Conservation (phyloP, 1,139 yeast species). For the Taphrina sp. region DNA sequence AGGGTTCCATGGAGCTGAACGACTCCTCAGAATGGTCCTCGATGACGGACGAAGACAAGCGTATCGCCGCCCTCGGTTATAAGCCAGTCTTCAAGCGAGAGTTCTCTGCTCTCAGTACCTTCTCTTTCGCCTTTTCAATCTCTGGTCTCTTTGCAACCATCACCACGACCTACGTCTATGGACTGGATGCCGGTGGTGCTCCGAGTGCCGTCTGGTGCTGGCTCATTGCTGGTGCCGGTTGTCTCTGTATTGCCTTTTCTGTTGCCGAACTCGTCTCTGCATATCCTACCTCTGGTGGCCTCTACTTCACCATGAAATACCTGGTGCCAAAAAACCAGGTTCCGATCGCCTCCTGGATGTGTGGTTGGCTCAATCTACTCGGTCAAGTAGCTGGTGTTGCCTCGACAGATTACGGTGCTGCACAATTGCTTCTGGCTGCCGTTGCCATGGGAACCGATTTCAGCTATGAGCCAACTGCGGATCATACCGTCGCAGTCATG, state of each 20-base stretch:
- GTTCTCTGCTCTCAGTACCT: conserved; percentile 59
- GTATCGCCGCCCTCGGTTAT: conserved; percentile 55
- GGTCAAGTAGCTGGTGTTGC: conserved; percentile 52
- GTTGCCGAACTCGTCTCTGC: conserved; percentile 65
- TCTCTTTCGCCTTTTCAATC: conserved; percentile 58
- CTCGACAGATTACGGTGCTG: conserved; percentile 45
- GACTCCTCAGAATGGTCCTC: conserved; percentile 25
- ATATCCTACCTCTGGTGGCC: conserved; percentile 70
- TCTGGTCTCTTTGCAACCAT: conserved; percentile 71
- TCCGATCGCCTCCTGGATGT: conserved; percentile 48
- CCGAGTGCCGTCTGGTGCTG: conserved; percentile 34
- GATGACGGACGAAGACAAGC: conserved; percentile 29
- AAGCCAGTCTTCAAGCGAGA: conserved; percentile 73
- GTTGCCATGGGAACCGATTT: conserved; percentile 49
- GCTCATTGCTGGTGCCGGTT: conserved; percentile 32
- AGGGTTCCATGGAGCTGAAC: conserved; percentile 4
- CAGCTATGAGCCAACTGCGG: conserved; percentile 46
- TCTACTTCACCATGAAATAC: conserved; percentile 44
- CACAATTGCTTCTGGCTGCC: conserved; percentile 48
- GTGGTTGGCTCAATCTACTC: conserved; percentile 50
- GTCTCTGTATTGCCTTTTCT: conserved; percentile 51
- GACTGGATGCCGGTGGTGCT: conserved; percentile 33
- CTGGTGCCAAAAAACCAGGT: conserved; percentile 43
- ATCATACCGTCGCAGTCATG: conserved; percentile 50
- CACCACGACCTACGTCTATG: conserved; percentile 46